Conservation (phyloP, 257 asterid species). For the Solanum arcanum region DNA sequence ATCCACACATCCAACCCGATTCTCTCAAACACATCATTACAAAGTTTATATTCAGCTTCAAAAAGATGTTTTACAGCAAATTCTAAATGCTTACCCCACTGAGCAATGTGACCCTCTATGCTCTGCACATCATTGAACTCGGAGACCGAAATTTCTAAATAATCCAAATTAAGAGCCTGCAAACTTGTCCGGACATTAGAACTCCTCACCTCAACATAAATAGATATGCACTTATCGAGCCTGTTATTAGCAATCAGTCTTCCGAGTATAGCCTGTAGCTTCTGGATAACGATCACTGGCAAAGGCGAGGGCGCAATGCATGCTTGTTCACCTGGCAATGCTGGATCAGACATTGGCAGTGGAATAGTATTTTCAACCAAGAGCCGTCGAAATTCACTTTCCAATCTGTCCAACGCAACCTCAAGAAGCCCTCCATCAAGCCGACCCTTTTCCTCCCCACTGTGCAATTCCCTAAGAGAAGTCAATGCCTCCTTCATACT, state of each 20-base stretch:
- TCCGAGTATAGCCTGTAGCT: slow-evolving; percentile 70
- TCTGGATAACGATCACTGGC: slow-evolving; percentile 64
- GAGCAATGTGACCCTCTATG: slow-evolving; percentile 61
- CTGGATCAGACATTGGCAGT: slow-evolving; percentile 55
- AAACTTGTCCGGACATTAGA: slow-evolving; percentile 69
- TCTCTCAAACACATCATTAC: slow-evolving; percentile 73
- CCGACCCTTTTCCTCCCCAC: slow-evolving; percentile 50
- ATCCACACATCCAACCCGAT: slow-evolving; percentile 78
- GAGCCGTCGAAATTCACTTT: slow-evolving; percentile 56
- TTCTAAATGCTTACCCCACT: slow-evolving; percentile 90
- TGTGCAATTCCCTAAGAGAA: slow-evolving; percentile 43
- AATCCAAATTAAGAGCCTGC: slow-evolving; percentile 81
- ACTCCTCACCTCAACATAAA: slow-evolving; percentile 71
- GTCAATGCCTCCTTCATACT: slow-evolving; percentile 51
- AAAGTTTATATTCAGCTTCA: slow-evolving; percentile 74
- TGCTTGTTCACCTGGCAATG: slow-evolving; percentile 43
- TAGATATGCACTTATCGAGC: slow-evolving; percentile 68
- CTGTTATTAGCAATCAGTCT: slow-evolving; percentile 53
- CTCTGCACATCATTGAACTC: slow-evolving; percentile 77
- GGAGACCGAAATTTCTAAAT: slow-evolving; percentile 70
- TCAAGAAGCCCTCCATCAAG: slow-evolving; percentile 84
- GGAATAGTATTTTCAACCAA: slow-evolving; percentile 54
- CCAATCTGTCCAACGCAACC: slow-evolving; percentile 53
- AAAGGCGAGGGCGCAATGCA: slow-evolving; percentile 69
- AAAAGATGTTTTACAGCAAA: slow-evolving; percentile 82